Base-by-base conservation (phyloP, 305 asterid genomes). In the Fraxinus sp. region DNA sequence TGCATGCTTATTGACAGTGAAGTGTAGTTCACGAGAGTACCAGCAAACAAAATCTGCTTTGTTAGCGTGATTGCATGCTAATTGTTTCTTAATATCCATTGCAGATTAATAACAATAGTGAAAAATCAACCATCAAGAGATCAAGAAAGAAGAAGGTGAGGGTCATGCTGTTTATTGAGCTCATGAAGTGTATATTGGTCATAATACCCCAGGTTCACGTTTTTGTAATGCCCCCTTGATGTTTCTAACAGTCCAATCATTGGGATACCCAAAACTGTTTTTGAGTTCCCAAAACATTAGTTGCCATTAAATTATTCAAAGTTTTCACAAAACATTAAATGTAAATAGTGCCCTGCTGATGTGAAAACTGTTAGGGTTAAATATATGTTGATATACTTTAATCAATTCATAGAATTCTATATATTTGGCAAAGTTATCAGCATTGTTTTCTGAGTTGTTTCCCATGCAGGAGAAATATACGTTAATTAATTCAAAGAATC, bases 91-190 rank as follows among this genome's bases (percentile, higher is more conserved):
- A 78, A 22, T 82, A 68, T 82, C 35, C 37, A 22, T 81, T 86
- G 70, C 94, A 93, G 95, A 88, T 83, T 80, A 83, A 37, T 30
- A 77, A 83, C 4, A 82, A 90, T 20, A 68, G 90, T 83, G 96
- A 88, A 49, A 88, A 89, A 46, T 62, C 87, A 71, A 76, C 82
- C 84, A 84, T 86, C 80, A 93, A 89, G 89, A 93, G 92, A 85
- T 85, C 95, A 77, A 89, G 96, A 90, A 93, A 85, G 88, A 92
- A 92, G 90, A 95, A 93, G 98, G 98, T 94, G 76, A 79, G 80
- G 73, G 35, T 82, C 74, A 35, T 59, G 79, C 32, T 64, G 36
- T 66, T 70, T 35, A 26, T 83, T 52, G 0, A 30, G 59, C 64
- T 18, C 16, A n/a, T n/a, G 59, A 26, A 46, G 5, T 22, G 4